Evolutionary conservation across 1,139 yeast species (phyloP), one percentile per base, ranked within the genome.

Genomic region (Suhomyces bokatorum): DNA sequence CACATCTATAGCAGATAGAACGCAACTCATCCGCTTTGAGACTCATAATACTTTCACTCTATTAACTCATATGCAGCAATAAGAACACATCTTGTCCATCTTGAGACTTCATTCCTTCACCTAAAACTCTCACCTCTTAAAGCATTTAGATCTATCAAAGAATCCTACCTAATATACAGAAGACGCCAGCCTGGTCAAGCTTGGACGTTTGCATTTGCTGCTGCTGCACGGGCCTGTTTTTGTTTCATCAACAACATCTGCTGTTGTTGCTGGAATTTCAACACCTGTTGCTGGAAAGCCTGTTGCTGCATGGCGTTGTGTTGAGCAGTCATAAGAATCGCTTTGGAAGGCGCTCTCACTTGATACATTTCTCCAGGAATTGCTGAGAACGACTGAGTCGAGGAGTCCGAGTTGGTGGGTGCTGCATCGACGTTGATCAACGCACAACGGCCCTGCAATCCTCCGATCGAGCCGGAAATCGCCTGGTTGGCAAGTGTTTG

Each of bases 361-460:
- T 72, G 78, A 54, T 74, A 74, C 60, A 72, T 58, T 52, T 74
- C 79, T n/a, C 67, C 87, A 55, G 71, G 73, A 67, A 63, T 80
- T 59, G 69, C 64, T 26, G 77, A 81, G 67, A 59, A 80, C 75
- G 59, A 69, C 69, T 56, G 89, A 48, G 70, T 77, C 57, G 62
- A 60, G 6, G 67, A 59, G 42, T 64, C 72, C 13, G 55, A 39
- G 39, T 54, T 57, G 30, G 57, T 52, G 6, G 67, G 58, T 10
- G 43, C 35, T 5, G 52, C 51, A 53, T 85, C 90, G 16, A 85
- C 78, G 61, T 85, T 87, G 35, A 85, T 74, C 50, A 86, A 77
- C 1, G 90, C 91, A 47, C 89, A 83, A 48, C 93, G 75, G 11
- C 91, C 89, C 61, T 84, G 87, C 44, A 85, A 69, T 0, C 88